These are phyloP conservation scores for Coemansia sp. DNA, from an alignment of 192 early-diverging fungal species.

Conservation along the genomic window DNA sequence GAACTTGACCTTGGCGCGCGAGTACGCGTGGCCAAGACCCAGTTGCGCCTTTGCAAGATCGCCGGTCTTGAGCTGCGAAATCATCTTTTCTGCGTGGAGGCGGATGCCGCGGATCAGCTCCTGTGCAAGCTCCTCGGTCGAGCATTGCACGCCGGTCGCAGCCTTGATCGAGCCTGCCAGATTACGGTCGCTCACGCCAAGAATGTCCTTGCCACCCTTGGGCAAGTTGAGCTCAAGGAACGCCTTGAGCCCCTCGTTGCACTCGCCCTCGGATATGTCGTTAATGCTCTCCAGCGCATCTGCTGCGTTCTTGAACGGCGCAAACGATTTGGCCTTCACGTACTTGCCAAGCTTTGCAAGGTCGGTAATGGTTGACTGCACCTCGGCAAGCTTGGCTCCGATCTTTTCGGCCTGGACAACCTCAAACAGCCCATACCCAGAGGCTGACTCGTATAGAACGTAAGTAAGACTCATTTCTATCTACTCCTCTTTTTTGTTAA, in stretches of 20 bases:
- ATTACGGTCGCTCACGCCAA: constrained; percentile 88
- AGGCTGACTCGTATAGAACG: constrained; percentile 92
- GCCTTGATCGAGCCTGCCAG: constrained; percentile 67
- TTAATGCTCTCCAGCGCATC: constrained; percentile 98
- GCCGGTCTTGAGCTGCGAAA: constrained; percentile 86
- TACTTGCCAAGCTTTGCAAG: constrained; percentile 87
- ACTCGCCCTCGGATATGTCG: constrained; percentile 96
- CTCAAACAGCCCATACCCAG: constrained; percentile 97
- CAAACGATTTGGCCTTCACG: constrained; percentile 92
- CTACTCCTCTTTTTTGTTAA: neutral
- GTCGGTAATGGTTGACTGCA: constrained; percentile 80
- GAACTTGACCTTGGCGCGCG: constrained; percentile 99
- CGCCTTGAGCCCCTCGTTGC: constrained; percentile 82
- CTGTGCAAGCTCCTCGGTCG: constrained; percentile 76
- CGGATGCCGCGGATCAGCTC: constrained; percentile 96
- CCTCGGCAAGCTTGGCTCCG: constrained; percentile 87
- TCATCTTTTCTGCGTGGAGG: constrained; percentile 83
- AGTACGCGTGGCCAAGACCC: constrained; percentile 97
- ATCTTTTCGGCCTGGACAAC: constrained; percentile 91
- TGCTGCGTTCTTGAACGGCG: constrained; percentile 93
- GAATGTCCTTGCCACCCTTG: constrained; percentile 68
- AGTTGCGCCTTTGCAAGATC: constrained; percentile 94
- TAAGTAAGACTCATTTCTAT: constrained; percentile 36
- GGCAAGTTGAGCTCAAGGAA: constrained; percentile 95
- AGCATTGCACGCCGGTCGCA: constrained; percentile 74